These are phyloP conservation scores for Ochetophila trinervis DNA, from an alignment of 306 rosid genomes.

Conservation along the genomic window DNA sequence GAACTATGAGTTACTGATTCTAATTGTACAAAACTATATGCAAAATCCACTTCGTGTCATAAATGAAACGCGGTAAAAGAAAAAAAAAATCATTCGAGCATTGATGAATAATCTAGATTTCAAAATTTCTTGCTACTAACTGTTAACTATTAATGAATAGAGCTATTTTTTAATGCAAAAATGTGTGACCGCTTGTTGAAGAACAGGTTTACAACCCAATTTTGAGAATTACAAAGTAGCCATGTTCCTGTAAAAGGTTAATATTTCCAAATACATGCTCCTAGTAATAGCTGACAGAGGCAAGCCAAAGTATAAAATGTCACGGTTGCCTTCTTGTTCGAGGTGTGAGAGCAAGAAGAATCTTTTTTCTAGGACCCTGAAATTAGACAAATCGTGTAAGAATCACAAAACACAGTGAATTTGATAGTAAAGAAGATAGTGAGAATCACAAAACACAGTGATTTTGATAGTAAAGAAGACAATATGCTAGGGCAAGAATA, in stretches of 20 bases:
- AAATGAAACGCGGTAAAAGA: neutral
- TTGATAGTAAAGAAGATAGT: neutral
- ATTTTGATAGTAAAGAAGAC: neutral
- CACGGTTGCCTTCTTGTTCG: constrained; percentile 58
- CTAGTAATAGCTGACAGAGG: constrained; percentile 19
- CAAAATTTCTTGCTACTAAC: constrained; percentile 29
- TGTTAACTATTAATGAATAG: constrained; percentile 18
- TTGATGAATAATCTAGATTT: constrained; percentile 22
- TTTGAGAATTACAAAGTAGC: constrained; percentile 21
- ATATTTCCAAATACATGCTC: constrained; percentile 12
- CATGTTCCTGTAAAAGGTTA: constrained; percentile 15
- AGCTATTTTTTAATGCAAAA: constrained; percentile 27
- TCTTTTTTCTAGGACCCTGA: constrained; percentile 97
- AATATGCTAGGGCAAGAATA: neutral
- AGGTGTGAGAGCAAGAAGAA: constrained; percentile 69
- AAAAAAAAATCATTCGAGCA: neutral
- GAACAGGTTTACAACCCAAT: constrained; percentile 25
- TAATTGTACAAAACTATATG: constrained; percentile 5
- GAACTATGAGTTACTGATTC: neutral
- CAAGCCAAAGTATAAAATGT: constrained; percentile 16
- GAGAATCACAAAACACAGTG: constrained; percentile 21
- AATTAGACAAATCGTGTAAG: constrained; percentile 36
- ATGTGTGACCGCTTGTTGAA: constrained; percentile 23
- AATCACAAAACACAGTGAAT: constrained; percentile 7
- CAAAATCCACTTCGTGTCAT: constrained; percentile 9